Conservation (phyloP, 208 protist genomes). For the Tritrichomonas musculus region DNA sequence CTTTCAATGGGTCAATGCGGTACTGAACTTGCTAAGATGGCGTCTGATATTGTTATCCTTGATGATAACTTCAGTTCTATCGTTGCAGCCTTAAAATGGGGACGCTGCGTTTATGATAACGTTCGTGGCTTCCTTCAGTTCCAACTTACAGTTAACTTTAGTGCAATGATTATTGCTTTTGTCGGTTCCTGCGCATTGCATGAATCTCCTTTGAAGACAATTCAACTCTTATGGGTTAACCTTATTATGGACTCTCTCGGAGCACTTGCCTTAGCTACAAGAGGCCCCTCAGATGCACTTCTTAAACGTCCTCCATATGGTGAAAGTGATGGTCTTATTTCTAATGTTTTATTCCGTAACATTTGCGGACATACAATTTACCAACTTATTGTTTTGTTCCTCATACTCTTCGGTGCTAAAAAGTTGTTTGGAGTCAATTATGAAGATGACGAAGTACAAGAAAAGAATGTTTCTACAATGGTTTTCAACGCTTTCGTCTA, state of each 20-base stretch:
- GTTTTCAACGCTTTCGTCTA: too few species aligned
- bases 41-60: slow-evolving; percentile 81
- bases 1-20: slow-evolving; percentile 88
- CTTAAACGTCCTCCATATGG: too few species aligned
- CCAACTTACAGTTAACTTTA: too few species aligned
- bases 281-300: slow-evolving; percentile 67
- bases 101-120: slow-evolving; percentile 89
- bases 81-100: too few species aligned
- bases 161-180: slow-evolving; percentile 77
- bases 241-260: too few species aligned
- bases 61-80: too few species aligned
- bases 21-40: slow-evolving; percentile 60
- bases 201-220: slow-evolving; percentile 59
- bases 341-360: slow-evolving; percentile 65
- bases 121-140: slow-evolving; percentile 92
- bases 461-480: neutral
- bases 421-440: neutral
- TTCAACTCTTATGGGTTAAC: too few species aligned
- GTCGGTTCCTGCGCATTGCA: slow-evolving; percentile 66
- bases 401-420: slow-evolving; percentile 43
- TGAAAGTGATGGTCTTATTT: too few species aligned
- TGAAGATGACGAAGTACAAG: neutral
- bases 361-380: slow-evolving; percentile 60
- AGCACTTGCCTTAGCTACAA: slow-evolving; percentile 83
- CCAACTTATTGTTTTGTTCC: slow-evolving; percentile 60